phyloP scores from a whole-genome alignment of 805 yeast genomes.

The Kazachstania kunashirensis region DNA sequence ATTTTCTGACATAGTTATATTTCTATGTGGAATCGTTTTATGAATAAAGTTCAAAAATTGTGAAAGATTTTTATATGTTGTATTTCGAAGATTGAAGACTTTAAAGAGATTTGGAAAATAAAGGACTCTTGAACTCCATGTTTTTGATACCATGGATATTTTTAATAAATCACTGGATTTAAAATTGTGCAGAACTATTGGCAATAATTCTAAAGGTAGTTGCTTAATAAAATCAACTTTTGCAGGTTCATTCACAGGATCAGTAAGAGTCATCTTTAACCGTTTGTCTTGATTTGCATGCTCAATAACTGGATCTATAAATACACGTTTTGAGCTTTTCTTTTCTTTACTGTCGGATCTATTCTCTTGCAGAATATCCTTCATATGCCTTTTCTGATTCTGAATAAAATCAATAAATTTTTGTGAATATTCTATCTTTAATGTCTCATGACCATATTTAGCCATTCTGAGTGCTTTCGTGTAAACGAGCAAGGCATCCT shows the following conservation, averaged over 20 bases:
- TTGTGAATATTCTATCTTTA: conserved; percentile 9
- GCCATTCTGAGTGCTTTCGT: conserved; percentile 12
- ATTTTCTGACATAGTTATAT: neutral
- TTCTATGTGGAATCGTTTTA: neutral
- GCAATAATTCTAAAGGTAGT: conserved; percentile 24
- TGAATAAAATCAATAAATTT: conserved; percentile 9
- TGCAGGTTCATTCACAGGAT: too few species aligned
- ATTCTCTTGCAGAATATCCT: too few species aligned
- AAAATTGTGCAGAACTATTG: conserved; percentile 13
- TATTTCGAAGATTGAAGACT: conserved; percentile 10
- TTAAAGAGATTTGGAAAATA: conserved; percentile 15
- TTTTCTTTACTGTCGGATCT: too few species aligned
- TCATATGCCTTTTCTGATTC: conserved; percentile 12
- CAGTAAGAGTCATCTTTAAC: neutral
- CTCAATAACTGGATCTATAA: conserved; percentile 20
- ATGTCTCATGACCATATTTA: conserved; percentile 8
- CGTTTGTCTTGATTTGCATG: conserved; percentile 2
- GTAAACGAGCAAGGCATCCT: conserved; percentile 17
- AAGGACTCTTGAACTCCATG: conserved; percentile 16
- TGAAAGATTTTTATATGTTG: conserved; percentile 10
- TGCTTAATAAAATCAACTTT: conserved; percentile 12
- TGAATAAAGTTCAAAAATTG: conserved; percentile 14
- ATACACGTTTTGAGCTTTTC: conserved; percentile 5
- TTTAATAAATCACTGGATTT: conserved; percentile 13
- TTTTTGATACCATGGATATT: conserved; percentile 14